These are phyloP conservation scores for Vigna reflexopilosa DNA, from an alignment of 306 rosid species.

Conservation along the genomic window DNA sequence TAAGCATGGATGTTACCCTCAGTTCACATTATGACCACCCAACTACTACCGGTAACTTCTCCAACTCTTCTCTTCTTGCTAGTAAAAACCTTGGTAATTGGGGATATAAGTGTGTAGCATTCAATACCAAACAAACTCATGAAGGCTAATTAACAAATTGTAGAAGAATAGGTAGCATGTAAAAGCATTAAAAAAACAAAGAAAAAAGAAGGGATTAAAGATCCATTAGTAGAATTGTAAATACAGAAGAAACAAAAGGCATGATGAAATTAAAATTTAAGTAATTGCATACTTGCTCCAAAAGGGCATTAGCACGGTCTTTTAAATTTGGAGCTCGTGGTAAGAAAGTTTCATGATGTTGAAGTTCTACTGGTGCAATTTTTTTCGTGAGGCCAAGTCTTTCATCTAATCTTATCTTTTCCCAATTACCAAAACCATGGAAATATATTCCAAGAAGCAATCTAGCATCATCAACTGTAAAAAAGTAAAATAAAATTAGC, in stretches of 20 bases:
- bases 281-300: slow-evolving; percentile 80
- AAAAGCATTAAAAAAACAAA: slow-evolving; percentile 30
- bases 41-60: background rate
- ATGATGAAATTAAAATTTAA: slow-evolving; percentile 27
- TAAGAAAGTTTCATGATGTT: slow-evolving; percentile 97
- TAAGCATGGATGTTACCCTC: background rate
- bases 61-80: slow-evolving; percentile 10
- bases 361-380: slow-evolving; percentile 98
- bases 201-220: background rate
- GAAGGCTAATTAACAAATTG: slow-evolving; percentile 21
- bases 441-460: slow-evolving; percentile 92
- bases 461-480: slow-evolving; percentile 97
- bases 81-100: slow-evolving; percentile 11
- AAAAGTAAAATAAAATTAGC: slow-evolving; percentile 40
- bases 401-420: slow-evolving; percentile 90
- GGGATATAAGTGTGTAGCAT: slow-evolving; percentile 4
- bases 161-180: slow-evolving; percentile 24
- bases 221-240: background rate
- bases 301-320: slow-evolving; percentile 97
- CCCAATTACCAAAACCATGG: slow-evolving; percentile 99
- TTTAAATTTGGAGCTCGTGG: slow-evolving; percentile 99
- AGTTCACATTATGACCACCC: slow-evolving; percentile 13
- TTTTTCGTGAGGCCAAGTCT: slow-evolving; percentile 91
- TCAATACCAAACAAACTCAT: background rate
- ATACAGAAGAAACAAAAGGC: slow-evolving; percentile 20